Conservation (phyloP, 768 basidiomycete species). For the Cystoderma amianthinum region DNA sequence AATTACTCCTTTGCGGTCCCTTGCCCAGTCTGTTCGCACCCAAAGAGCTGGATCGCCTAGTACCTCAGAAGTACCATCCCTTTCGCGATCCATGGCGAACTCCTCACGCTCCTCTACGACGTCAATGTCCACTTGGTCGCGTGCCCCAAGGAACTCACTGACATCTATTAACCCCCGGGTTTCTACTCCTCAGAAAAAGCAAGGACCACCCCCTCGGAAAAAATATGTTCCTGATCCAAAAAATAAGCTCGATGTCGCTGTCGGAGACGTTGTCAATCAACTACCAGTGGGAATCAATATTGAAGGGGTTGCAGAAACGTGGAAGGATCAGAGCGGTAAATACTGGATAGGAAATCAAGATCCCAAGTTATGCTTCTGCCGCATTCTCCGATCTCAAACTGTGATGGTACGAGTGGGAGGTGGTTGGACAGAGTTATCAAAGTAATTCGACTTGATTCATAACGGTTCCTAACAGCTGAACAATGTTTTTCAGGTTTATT, state of each 20-base stretch:
- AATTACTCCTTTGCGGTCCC: conserved; percentile 28
- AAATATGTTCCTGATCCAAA: conserved; percentile 85
- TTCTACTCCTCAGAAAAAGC: conserved; percentile 41
- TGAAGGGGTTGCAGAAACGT: conserved; percentile 74
- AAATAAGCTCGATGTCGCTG: conserved; percentile 87
- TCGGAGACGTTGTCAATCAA: conserved; percentile 87
- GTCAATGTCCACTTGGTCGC: conserved; percentile 59
- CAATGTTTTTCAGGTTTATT: conserved; percentile 57
- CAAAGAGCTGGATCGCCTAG: conserved; percentile 50
- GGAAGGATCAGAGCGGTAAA: conserved; percentile 91
- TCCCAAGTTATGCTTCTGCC: conserved; percentile 84
- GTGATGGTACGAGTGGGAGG: conserved; percentile 97
- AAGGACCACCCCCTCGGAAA: conserved; percentile 38
- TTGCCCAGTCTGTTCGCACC: conserved; percentile 27
- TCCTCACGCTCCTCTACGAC: conserved; percentile 34
- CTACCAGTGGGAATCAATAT: conserved; percentile 81
- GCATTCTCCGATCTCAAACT: conserved; percentile 84
- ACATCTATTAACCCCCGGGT: conserved; percentile 31
- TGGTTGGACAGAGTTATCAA: conserved; percentile 89
- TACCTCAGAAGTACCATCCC: conserved; percentile 53
- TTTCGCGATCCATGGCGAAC: conserved; percentile 35
- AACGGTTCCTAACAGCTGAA: not conserved
- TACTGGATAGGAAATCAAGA: conserved; percentile 96
- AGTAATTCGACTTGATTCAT: conserved; percentile 39
- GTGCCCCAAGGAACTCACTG: conserved; percentile 60